phyloP scores from a whole-genome alignment of 2,329 filamentous ascomycete genomes.

The Aureobasidium musti region DNA sequence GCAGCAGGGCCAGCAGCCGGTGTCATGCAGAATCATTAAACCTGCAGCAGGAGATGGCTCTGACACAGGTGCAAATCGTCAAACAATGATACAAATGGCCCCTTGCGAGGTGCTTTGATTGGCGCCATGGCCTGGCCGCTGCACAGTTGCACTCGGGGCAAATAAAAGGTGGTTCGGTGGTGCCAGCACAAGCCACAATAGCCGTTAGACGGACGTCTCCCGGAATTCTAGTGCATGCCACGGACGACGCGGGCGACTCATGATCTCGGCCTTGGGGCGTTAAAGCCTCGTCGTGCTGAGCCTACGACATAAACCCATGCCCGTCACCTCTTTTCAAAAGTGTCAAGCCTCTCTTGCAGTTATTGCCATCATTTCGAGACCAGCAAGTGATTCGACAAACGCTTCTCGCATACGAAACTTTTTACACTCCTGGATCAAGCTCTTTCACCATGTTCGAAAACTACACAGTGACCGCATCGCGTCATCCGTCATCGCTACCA shows the following conservation, averaged over 20 bases:
- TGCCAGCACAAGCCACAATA: constrained; percentile 17
- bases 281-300: constrained; percentile 20
- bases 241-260: constrained; percentile 25
- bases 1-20: constrained; percentile 6
- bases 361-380: neutral
- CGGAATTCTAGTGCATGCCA: constrained; percentile 12
- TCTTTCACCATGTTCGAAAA: constrained; percentile 42
- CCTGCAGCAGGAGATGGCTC: neutral
- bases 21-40: constrained; percentile 8
- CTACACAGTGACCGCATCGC: constrained; percentile 45
- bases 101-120: constrained; percentile 12
- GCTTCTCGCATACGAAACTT: neutral
- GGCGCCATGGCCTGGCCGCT: neutral
- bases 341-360: neutral
- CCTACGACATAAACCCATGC: constrained; percentile 14
- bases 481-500: constrained; percentile 35
- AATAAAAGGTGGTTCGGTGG: constrained; percentile 25
- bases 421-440: neutral
- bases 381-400: neutral
- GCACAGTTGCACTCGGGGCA: neutral
- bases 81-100: neutral
- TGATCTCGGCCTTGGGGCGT: constrained; percentile 28
- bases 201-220: constrained; percentile 10
- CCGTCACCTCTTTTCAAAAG: constrained; percentile 7
- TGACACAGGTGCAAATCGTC: constrained; percentile 2